Evolutionary conservation across 2,329 filamentous ascomycete species (phyloP).

Genomic region (Colletotrichum costaricense): DNA sequence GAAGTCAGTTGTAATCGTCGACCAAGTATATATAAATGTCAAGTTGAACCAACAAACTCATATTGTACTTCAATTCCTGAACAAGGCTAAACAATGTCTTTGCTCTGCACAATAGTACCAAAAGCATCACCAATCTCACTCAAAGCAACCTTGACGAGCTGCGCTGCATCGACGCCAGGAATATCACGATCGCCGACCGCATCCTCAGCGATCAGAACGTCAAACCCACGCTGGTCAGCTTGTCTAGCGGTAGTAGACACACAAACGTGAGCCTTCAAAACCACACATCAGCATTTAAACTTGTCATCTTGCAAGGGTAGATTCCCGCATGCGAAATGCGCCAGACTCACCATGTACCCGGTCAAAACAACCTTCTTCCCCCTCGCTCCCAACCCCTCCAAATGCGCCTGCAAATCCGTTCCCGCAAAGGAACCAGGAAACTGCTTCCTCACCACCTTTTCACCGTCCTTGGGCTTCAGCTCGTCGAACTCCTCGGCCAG

Average conservation of each 20-base stretch:
- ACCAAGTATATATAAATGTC: too few relatives aligned
- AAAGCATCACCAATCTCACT: conserved; percentile 73
- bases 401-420: conserved; percentile 65
- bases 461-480: conserved; percentile 62
- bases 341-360: conserved; percentile 64
- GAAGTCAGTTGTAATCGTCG: too few relatives aligned
- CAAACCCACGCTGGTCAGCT: conserved; percentile 70
- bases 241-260: conserved; percentile 73
- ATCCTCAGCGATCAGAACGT: conserved; percentile 71
- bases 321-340: too few relatives aligned
- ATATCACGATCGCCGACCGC: conserved; percentile 75
- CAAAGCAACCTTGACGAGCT: conserved; percentile 62
- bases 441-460: conserved; percentile 69
- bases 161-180: conserved; percentile 67
- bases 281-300: not conserved
- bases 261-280: conserved; percentile 70
- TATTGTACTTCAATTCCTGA: not conserved
- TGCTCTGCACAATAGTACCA: conserved; percentile 65
- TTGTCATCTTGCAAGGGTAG: too few relatives aligned
- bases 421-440: conserved; percentile 70
- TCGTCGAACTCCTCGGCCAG: conserved; percentile 72
- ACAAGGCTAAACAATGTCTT: conserved; percentile 37
- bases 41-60: too few relatives aligned
- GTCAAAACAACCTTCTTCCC: conserved; percentile 70
- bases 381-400: conserved; percentile 61